Conservation (phyloP, 805 yeast species). For the Saccharomyces paradoxus region DNA sequence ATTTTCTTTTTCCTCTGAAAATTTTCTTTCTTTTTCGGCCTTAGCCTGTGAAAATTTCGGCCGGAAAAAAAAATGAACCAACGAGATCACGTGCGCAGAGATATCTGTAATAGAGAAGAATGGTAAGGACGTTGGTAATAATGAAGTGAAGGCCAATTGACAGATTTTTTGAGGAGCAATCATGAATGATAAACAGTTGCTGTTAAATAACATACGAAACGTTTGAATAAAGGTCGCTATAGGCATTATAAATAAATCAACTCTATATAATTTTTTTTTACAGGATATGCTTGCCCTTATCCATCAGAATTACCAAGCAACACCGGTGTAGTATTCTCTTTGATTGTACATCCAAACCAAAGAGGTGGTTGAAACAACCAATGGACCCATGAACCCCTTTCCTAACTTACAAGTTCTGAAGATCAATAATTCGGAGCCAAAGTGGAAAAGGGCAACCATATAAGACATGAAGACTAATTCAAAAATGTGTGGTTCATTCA, state of each 20-base stretch:
- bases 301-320: conserved; percentile 12
- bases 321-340: conserved; percentile 51
- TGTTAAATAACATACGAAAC: background rate
- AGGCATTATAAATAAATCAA: background rate
- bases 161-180: background rate
- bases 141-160: background rate
- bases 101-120: background rate
- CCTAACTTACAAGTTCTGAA: conserved; percentile 77
- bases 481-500: conserved; percentile 61
- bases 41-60: background rate
- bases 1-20: background rate
- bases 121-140: background rate
- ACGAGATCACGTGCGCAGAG: background rate
- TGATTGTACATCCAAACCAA: conserved; percentile 74
- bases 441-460: conserved; percentile 76
- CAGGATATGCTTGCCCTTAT: background rate
- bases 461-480: conserved; percentile 75
- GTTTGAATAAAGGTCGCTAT: background rate
- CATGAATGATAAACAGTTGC: background rate
- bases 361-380: conserved; percentile 68
- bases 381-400: conserved; percentile 83
- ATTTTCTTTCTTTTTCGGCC: background rate
- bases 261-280: background rate
- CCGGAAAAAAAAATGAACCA: background rate
- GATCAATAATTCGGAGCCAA: conserved; percentile 71